Evolutionary conservation across 106 monocot genomes (phyloP), one percentile per base, ranked within the genome.

Genomic region (Dactylorhiza incarnata): DNA sequence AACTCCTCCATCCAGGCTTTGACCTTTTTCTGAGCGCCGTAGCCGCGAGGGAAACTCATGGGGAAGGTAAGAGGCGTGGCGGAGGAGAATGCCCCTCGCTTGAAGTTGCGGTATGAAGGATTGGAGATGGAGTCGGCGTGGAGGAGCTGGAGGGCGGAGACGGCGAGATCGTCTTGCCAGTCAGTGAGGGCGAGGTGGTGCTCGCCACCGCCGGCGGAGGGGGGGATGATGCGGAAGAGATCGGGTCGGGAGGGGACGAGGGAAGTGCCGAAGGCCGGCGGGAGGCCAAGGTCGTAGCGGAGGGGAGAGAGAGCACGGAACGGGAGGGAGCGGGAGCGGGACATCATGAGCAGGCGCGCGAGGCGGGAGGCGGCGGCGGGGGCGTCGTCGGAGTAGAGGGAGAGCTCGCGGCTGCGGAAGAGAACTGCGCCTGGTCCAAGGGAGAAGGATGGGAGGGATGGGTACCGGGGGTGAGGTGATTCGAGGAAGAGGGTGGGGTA

Each of bases 1-100:
- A 95, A 95, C 23, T 92, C 90, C 24, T 95, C 90, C 95, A 95
- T 95, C 95, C 95, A 95, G 3, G 85, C 83, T 77, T 81, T 86
- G 49, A 95, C 95, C 82, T 89, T 92, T 47, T 90, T 92, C 87
- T 80, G 82, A 26, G 72, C 68, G 20, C 92, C 89, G 74, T 92
- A 92, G 14, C 92, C 89, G 3, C 84, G 76, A 2, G 92, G 89
- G 69, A 92, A 92, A 68, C 84, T 77, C 89, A 89, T 89, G 37
- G 87, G 85, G 65, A 92, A 95, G 9, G 84, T 77, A 19, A 95
- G 78, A 10, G 84, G 80, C 0, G 76, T 54, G 72, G 56, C 48
- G 13, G 73, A 62, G 25, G 84, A 79, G 51, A 76, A 74, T 17
- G 76, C 59, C 1, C 56, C 26, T 55, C 70, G 80, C 70, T 77